Evolutionary conservation across 306 rosid genomes (phyloP), one percentile per base, ranked within the genome.

Genomic region (Vachellia pachyceras): DNA sequence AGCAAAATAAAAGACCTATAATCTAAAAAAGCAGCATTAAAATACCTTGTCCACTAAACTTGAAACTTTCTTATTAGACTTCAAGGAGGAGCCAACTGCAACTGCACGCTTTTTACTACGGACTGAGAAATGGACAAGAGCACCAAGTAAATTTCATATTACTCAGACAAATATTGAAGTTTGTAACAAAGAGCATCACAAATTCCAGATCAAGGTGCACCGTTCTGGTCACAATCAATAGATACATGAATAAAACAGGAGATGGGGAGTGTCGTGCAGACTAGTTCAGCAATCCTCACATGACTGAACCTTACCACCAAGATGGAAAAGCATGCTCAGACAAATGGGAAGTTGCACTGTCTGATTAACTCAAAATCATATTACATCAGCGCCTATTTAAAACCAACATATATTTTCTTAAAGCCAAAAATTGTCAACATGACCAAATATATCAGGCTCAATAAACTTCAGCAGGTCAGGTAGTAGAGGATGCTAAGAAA

Each of bases 51-150:
- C 91, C 68, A 93, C 93, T 78, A 96, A 77, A 89, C 94, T 91
- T 0, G 98, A 96, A 72, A 96, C 99, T 82, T 93, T 96, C 84
- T 93, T 96, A 82, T 94, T 96, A 63, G 97, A 93, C 81, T 94
- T 96, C 86, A 93, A 84, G 18, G 99, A 90, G 11, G 98, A 85
- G 37, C 94, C 94, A 76, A 84, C 97, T 69, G 97, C 83, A 75
- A 84, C 89, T 4, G 92, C 79, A 35, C 91, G 90, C 87, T 93
- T 96, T 89, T 84, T 93, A 39, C 64, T 77, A 8, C 98, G 91
- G 33, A 37, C 99, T 93, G 92, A 72, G 20, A 55, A 77, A 74
- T 55, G 20, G 65, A 63, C 45, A 39, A 42, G 64, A 60, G 36
- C 18, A 55, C 35, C 42, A 63, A 77, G 41, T 36, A n/a, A 14